These are phyloP conservation scores for Sherardia arvensis DNA, from an alignment of 257 asterid genomes.

Conservation along the genomic window DNA sequence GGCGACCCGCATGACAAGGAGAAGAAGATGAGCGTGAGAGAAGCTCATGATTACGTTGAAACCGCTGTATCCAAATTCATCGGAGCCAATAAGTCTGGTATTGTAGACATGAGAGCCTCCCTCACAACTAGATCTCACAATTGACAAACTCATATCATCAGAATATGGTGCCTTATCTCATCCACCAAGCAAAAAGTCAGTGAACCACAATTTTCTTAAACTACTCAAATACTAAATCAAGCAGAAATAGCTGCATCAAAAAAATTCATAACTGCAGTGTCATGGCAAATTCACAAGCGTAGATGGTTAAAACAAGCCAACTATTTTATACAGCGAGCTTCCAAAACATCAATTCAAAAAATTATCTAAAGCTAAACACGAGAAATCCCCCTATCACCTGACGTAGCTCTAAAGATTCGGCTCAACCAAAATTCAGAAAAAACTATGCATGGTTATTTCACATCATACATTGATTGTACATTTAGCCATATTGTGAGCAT, in stretches of 20 bases:
- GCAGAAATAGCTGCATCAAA: too few species aligned
- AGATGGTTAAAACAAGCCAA: too few species aligned
- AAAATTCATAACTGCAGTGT: too few species aligned
- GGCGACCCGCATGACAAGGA: constrained; percentile 46
- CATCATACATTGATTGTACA: too few species aligned
- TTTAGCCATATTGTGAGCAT: too few species aligned
- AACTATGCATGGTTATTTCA: not conserved
- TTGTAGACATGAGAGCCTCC: constrained; percentile 75
- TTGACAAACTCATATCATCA: constrained; percentile 5
- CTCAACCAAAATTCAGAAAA: not conserved
- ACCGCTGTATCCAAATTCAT: constrained; percentile 68
- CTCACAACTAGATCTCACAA: constrained; percentile 61
- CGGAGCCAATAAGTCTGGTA: constrained; percentile 49
- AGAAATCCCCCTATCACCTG: not conserved
- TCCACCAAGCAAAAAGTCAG: too few species aligned
- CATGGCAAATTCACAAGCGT: too few species aligned
- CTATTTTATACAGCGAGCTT: too few species aligned
- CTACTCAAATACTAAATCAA: too few species aligned
- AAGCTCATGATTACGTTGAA: constrained; percentile 45
- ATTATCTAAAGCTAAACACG: not conserved
- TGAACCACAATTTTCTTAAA: too few species aligned
- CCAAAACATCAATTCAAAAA: too few species aligned
- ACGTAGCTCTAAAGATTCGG: not conserved
- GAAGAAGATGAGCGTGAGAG: constrained; percentile 62
- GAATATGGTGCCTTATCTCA: too few species aligned